Evolutionary conservation across 768 basidiomycete genomes (phyloP).

Genomic region (Mycena alexandri): DNA sequence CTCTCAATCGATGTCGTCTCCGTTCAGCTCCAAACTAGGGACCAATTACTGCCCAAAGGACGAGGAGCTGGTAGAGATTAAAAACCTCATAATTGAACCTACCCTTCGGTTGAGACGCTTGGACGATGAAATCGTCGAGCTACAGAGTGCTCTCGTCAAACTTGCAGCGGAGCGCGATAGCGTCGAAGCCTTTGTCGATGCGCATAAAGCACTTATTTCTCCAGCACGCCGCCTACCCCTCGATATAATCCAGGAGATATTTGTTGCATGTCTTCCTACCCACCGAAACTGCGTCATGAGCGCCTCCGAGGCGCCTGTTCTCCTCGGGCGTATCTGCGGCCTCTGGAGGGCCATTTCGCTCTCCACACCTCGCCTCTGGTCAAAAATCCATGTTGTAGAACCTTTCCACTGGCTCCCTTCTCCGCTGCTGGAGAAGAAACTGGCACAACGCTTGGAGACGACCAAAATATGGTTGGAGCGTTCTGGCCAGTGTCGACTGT

Average conservation of each 20-base stretch:
- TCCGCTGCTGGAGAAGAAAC: background rate
- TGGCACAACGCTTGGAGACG: conserved; percentile 5
- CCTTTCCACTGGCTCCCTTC: background rate
- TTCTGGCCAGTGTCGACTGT: conserved; percentile 16
- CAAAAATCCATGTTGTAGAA: background rate
- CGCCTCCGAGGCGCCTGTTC: conserved; percentile 24
- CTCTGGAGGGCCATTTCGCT: conserved; percentile 26
- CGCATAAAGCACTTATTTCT: conserved; percentile 13
- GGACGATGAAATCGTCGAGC: conserved; percentile 13
- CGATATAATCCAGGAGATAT: conserved; percentile 24
- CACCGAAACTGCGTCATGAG: conserved; percentile 25
- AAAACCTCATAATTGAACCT: conserved; percentile 3
- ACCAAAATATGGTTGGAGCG: conserved; percentile 15
- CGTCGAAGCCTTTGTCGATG: background rate
- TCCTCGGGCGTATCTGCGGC: conserved; percentile 30
- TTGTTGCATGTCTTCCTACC: conserved; percentile 24
- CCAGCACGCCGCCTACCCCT: conserved; percentile 3
- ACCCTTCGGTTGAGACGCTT: background rate
- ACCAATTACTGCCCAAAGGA: conserved; percentile 24
- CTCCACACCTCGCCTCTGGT: conserved; percentile 26
- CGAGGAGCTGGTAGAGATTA: conserved; percentile 1
- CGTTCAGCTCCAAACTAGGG: conserved; percentile 7
- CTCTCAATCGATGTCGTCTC: background rate
- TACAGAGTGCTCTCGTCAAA: conserved; percentile 19
- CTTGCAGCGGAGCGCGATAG: background rate